Conservation (phyloP, 345 rosid genomes). For the Pugionium dolabratum region DNA sequence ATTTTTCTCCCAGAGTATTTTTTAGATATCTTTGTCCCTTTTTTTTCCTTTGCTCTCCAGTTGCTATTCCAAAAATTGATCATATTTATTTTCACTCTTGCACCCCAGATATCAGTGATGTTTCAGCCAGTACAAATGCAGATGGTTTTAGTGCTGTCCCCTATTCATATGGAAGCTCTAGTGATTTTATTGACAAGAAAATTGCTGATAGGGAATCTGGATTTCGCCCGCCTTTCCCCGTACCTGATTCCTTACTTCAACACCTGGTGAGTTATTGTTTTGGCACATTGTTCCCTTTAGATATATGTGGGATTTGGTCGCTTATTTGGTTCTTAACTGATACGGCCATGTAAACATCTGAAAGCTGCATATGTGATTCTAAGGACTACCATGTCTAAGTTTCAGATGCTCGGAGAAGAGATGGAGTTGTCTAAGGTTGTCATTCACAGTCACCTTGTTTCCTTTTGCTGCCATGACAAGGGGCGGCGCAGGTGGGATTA, state of each 20-base stretch:
- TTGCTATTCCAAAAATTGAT: slow-evolving; percentile 15
- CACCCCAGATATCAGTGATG: slow-evolving; percentile 50
- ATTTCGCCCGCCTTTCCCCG: slow-evolving; percentile 71
- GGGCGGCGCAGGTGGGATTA: slow-evolving; percentile 97
- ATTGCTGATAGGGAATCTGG: slow-evolving; percentile 50
- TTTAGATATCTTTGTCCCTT: not conserved
- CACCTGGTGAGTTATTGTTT: slow-evolving; percentile 66
- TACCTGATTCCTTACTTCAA: slow-evolving; percentile 71
- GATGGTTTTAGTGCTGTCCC: slow-evolving; percentile 63
- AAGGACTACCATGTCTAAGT: slow-evolving; percentile 99
- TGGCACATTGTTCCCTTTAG: slow-evolving; percentile 20
- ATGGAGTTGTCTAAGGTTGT: slow-evolving; percentile 67
- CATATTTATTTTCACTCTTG: slow-evolving; percentile 18
- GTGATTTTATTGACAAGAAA: slow-evolving; percentile 47
- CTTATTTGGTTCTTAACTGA: slow-evolving; percentile 51
- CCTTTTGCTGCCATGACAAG: slow-evolving; percentile 90
- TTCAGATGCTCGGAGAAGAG: slow-evolving; percentile 99
- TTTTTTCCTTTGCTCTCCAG: not conserved
- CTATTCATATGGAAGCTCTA: slow-evolving; percentile 68
- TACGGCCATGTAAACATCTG: slow-evolving; percentile 60
- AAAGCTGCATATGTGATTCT: slow-evolving; percentile 85
- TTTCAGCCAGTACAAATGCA: slow-evolving; percentile 39
- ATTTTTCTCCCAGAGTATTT: not conserved
- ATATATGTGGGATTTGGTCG: slow-evolving; percentile 37
- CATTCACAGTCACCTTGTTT: slow-evolving; percentile 87